phyloP scores from a whole-genome alignment of 2,329 filamentous ascomycete genomes.

The Penicillium sp. region DNA sequence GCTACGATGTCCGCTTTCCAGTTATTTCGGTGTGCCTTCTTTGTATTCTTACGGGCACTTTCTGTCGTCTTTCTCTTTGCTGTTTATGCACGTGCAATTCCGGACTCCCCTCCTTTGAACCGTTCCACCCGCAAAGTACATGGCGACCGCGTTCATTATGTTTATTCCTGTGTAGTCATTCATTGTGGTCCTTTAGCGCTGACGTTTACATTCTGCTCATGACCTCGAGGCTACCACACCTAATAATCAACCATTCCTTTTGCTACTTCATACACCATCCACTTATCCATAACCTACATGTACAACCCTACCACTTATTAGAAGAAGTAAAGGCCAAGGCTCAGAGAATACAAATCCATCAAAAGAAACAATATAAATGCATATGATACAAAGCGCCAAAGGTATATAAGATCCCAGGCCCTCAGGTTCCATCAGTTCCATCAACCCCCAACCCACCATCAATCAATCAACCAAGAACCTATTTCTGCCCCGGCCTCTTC shows the following conservation, averaged over 20 bases:
- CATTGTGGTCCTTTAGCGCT: slow-evolving; percentile 9
- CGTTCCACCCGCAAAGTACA: slow-evolving; percentile 21
- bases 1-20: slow-evolving; percentile 18
- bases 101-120: slow-evolving; percentile 30
- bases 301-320: no score
- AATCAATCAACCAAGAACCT: no score
- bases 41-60: slow-evolving; percentile 10
- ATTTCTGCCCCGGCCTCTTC: slow-evolving; percentile 56
- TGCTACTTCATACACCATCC: neutral
- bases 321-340: neutral
- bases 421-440: slow-evolving; percentile 3
- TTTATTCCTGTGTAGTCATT: slow-evolving; percentile 20
- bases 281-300: no score
- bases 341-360: neutral
- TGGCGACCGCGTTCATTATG: slow-evolving; percentile 20
- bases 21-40: slow-evolving; percentile 19
- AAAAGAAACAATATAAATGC: slow-evolving; percentile 14
- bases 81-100: slow-evolving; percentile 26
- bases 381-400: slow-evolving; percentile 29
- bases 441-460: neutral
- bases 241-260: slow-evolving; percentile 10
- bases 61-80: slow-evolving; percentile 22
- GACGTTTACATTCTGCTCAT: slow-evolving; percentile 14
- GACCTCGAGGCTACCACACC: slow-evolving; percentile 5
- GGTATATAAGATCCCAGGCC: slow-evolving; percentile 20